Evolutionary conservation across 192 early-diverging fungal species (phyloP).

Genomic region (Kickxella alabastrina): DNA sequence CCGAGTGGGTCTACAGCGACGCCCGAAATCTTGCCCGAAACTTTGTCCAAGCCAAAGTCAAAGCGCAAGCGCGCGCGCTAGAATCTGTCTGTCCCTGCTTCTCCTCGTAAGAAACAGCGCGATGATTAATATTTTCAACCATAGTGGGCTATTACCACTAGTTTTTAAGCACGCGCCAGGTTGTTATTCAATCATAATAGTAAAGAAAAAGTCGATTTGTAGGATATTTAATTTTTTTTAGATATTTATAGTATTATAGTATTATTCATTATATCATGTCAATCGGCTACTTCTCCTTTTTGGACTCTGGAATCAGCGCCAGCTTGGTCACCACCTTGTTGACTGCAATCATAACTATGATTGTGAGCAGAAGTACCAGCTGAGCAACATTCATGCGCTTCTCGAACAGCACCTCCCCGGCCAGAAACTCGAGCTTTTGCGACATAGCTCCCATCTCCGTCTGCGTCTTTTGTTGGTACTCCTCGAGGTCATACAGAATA

Average conservation of each 20-base stretch:
- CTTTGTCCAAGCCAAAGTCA: too few species aligned
- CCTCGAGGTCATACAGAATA: conserved; percentile 51
- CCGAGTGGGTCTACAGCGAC: too few species aligned
- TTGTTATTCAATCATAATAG: neutral
- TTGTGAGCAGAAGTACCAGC: conserved; percentile 43
- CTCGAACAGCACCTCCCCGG: conserved; percentile 54
- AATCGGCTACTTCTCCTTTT: conserved; percentile 42
- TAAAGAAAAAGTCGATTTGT: neutral
- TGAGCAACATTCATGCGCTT: conserved; percentile 55
- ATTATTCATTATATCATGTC: neutral
- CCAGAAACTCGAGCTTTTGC: conserved; percentile 37
- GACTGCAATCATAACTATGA: conserved; percentile 43
- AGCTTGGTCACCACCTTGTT: conserved; percentile 48
- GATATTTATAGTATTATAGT: neutral
- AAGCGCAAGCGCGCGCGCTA: too few species aligned
- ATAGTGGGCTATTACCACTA: too few species aligned
- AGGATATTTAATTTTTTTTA: neutral
- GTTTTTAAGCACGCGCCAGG: too few species aligned
- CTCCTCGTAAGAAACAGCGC: too few species aligned
- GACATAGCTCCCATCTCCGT: conserved; percentile 32
- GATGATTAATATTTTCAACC: too few species aligned
- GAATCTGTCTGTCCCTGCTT: too few species aligned
- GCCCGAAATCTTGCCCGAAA: too few species aligned
- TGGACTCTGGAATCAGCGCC: conserved; percentile 49
- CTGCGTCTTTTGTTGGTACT: conserved; percentile 47